phyloP scores from a whole-genome alignment of 2,329 filamentous ascomycete species.

The Pseudogymnoascus sp. region DNA sequence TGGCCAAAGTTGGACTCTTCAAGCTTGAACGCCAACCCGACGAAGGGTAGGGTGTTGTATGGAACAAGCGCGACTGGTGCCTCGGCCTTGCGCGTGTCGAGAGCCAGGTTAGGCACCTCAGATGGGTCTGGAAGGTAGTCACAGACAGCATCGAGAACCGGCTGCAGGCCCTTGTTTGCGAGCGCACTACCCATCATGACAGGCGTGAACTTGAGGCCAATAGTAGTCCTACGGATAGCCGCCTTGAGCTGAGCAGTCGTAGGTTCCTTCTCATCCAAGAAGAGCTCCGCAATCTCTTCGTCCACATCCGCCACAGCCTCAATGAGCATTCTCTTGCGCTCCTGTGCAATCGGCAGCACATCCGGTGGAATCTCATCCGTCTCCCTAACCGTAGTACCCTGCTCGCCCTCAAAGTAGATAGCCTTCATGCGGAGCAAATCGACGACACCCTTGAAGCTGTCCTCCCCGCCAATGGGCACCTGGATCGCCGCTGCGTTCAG shows the following conservation, averaged over 20 bases:
- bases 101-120: constrained; percentile 79
- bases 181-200: constrained; percentile 95
- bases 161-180: constrained; percentile 89
- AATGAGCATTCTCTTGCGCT: constrained; percentile 78
- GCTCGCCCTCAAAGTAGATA: constrained; percentile 80
- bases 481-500: constrained; percentile 89
- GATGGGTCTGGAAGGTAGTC: constrained; percentile 91
- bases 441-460: constrained; percentile 85
- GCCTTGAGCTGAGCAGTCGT: constrained; percentile 77
- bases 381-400: constrained; percentile 67
- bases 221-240: constrained; percentile 86
- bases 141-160: constrained; percentile 92
- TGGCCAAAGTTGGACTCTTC: constrained; percentile 99
- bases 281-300: constrained; percentile 93
- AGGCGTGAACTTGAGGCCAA: constrained; percentile 79
- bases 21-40: constrained; percentile 94
- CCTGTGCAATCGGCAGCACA: constrained; percentile 62
- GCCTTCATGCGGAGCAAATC: constrained; percentile 89
- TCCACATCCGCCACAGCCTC: constrained; percentile 96
- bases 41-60: constrained; percentile 88
- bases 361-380: constrained; percentile 78
- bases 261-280: constrained; percentile 77
- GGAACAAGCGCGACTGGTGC: constrained; percentile 78
- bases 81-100: constrained; percentile 75
- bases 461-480: constrained; percentile 86